Evolutionary conservation across 306 rosid species (phyloP), one percentile per base, ranked within the genome.

Genomic region (Cicer bijugum): DNA sequence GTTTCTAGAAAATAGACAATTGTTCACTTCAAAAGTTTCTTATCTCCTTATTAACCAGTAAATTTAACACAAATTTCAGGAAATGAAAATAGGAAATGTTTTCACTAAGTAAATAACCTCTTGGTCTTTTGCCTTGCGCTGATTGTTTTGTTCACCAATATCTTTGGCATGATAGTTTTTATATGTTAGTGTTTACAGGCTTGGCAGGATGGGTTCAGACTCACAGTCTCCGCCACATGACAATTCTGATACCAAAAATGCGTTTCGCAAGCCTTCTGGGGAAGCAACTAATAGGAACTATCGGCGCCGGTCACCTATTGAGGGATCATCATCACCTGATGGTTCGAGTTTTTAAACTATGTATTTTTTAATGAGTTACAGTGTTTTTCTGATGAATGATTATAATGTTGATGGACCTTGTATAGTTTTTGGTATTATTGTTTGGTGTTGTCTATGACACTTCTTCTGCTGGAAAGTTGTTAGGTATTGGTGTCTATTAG

Each of bases 221-320:
- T 82, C 42, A 17, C 85, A 46, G 23, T 51, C 80, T 71, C 67
- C 71, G 0, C 61, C 80, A 14, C 71, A 75, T 16, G 86, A 77
- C 53, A 67, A 65, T 56, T 65, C 69, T 19, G 92, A 88, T 69
- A 5, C 87, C 4, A 92, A 88, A 58, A 76, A 82, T 46, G 85
- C 81, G 19, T 85, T 94, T 78, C 92, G 92, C 45, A 87, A 89
- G 80, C 97, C 96, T 59, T 82, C 92, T 44, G 79, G 80, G 28
- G 96, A 89, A 68, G 76, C 92, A 14, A 74, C 85, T 71, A 79
- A 66, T 70, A 86, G 99, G 89, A 91, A 88, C 68, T 91, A 94
- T 70, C 88, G 99, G 46, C 95, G 88, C 7, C 87, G 80, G 23
- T 88, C 96, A 59, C 92, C 97, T n/a, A 71, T 77, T 45, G 83